Evolutionary conservation across 2,329 filamentous ascomycete species (phyloP).

Genomic region (Neonectria coccinea): DNA sequence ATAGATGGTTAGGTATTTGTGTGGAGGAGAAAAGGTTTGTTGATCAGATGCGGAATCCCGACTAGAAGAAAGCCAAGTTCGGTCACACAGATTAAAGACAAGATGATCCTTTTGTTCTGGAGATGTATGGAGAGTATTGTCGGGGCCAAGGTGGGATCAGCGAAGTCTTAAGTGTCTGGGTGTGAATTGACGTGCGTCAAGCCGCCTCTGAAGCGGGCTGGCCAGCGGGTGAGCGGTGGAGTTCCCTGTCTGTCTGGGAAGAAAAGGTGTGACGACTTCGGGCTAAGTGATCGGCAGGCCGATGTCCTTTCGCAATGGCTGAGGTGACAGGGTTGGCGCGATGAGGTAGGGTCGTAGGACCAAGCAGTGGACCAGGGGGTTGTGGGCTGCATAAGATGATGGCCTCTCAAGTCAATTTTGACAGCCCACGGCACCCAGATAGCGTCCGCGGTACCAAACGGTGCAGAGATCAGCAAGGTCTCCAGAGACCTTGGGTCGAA

Average conservation of each 20-base stretch:
- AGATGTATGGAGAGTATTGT: slow-evolving; percentile 50
- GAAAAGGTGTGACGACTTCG: slow-evolving; percentile 64
- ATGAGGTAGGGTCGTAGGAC: slow-evolving; percentile 55
- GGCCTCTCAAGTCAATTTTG: slow-evolving; percentile 44
- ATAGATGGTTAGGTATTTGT: slow-evolving; percentile 41
- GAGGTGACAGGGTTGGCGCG: slow-evolving; percentile 59
- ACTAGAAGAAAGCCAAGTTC: slow-evolving; percentile 58
- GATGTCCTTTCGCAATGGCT: slow-evolving; percentile 63
- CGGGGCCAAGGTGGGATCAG: slow-evolving; percentile 64
- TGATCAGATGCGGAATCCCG: slow-evolving; percentile 66
- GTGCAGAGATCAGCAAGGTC: slow-evolving; percentile 44
- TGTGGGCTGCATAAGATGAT: slow-evolving; percentile 52
- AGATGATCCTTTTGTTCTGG: slow-evolving; percentile 51
- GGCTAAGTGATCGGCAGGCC: slow-evolving; percentile 66
- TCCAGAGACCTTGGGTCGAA: slow-evolving; percentile 31
- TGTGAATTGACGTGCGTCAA: slow-evolving; percentile 56
- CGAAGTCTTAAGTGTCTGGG: slow-evolving; percentile 68
- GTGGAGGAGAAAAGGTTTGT: slow-evolving; percentile 50
- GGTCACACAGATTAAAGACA: slow-evolving; percentile 56
- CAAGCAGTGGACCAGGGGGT: slow-evolving; percentile 50
- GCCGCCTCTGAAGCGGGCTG: slow-evolving; percentile 53
- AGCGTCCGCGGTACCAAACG: slow-evolving; percentile 43
- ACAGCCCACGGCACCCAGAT: slow-evolving; percentile 47
- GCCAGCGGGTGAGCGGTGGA: slow-evolving; percentile 55
- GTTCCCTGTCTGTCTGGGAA: slow-evolving; percentile 48